A percentile compares a stretch with the other conserved stretches of the same genome.
These are phyloP conservation scores for Craspedostauros australis DNA, from an alignment of 108 stramenopile genomes.

Conservation along the genomic window DNA sequence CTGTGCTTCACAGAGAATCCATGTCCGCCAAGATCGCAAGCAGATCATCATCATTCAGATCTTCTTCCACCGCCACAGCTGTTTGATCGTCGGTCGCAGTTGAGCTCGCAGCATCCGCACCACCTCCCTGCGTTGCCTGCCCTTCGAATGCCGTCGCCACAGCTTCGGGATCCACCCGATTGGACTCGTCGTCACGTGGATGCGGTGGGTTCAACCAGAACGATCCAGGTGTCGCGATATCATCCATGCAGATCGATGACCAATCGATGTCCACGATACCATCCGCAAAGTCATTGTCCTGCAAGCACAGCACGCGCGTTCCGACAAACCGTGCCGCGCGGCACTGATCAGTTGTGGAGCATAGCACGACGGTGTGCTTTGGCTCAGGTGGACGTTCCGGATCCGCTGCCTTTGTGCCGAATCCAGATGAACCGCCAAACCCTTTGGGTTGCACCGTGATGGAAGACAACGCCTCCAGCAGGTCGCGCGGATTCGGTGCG, in stretches of 20 bases:
- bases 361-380: slow-evolving; percentile 58
- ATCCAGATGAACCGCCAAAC: slow-evolving; percentile 78
- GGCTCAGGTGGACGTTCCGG: slow-evolving; percentile 58
- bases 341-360: slow-evolving; percentile 33
- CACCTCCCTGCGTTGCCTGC: slow-evolving; percentile 6
- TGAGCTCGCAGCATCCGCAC: slow-evolving; percentile 1
- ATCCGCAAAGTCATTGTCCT: slow-evolving; percentile 25
- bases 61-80: slow-evolving; percentile 10
- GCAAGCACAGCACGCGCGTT: slow-evolving; percentile 61
- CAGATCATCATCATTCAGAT: slow-evolving; percentile 49
- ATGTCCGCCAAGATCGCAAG: slow-evolving; percentile 52
- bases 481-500: slow-evolving; percentile 58
- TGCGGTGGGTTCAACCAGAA: slow-evolving; percentile 78
- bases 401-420: slow-evolving; percentile 57
- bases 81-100: not conserved
- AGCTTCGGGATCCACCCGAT: slow-evolving; percentile 34
- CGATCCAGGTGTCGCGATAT: slow-evolving; percentile 72
- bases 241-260: slow-evolving; percentile 51
- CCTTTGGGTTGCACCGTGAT: slow-evolving; percentile 60
- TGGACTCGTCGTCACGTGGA: slow-evolving; percentile 59
- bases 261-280: slow-evolving; percentile 22
- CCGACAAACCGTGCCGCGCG: slow-evolving; percentile 56
- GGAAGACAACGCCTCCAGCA: slow-evolving; percentile 46
- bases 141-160: slow-evolving; percentile 33
- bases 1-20: slow-evolving; percentile 38